Evolutionary conservation across 352 stramenopile genomes (phyloP), one percentile per base, ranked within the genome.

Genomic region (Thalassiosira exigua): DNA sequence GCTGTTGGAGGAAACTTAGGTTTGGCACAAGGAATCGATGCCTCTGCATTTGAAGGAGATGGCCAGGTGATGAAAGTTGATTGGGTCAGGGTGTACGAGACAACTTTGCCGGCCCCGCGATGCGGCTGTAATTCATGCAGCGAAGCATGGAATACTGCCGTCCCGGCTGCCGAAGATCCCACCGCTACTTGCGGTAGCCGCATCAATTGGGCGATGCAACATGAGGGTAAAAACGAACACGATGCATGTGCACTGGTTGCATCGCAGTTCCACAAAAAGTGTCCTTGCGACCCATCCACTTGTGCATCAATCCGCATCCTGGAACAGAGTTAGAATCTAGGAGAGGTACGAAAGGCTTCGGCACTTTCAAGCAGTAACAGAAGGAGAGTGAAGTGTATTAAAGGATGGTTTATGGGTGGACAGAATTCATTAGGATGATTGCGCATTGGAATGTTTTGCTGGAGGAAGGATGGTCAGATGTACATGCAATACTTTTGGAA

Each of bases 31-130:
- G 67, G 78, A 54, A 59, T 86, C 44, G 68, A 86, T 51, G 27
- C 30, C 21, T 5, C 41, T 14, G 21, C 78, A n/a, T 80, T 81
- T 72, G 32, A 67, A 17, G 82, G 75, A n/a, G 65, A 44, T 42
- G 79, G 69, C 12, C 76, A 86, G 69, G 42, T 46, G 9, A 85
- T 89, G 65, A 75, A 89, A 46, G 53, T 89, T 48, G 82, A 89
- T 69, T 85, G 77, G 64, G 75, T 89, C 29, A 48, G 75, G 0
- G 69, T 85, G 24, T 89, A 89, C n/a, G 12, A 39, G 54, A 48
- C 5, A 7, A 21, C 46, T 61, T 26, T 7, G 19, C 4, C 22
- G 22, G 17, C 19, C 4, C 5, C 53, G 7, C 19, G 11, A 12
- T 61, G 53, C 21, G 53, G 53, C 7, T 61, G 53, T 19, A 24